phyloP scores from a whole-genome alignment of 2,329 filamentous ascomycete species.

The Scedosporium boydii region DNA sequence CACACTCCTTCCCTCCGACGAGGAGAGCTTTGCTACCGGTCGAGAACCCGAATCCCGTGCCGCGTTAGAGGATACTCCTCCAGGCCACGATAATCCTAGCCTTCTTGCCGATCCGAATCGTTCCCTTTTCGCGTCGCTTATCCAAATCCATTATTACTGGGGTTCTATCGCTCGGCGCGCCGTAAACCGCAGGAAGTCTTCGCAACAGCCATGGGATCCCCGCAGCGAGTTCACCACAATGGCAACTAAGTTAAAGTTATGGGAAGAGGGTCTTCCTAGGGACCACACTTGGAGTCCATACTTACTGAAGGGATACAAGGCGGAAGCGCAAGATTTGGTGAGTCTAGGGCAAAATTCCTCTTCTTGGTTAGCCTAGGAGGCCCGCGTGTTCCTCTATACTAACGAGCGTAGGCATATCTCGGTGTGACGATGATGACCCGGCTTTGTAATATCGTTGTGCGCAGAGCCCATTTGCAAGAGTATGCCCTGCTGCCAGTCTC shows the following conservation, averaged over 20 bases:
- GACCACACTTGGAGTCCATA: constrained; percentile 37
- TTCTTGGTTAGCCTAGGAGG: neutral
- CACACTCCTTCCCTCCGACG: constrained; percentile 41
- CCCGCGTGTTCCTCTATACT: constrained; percentile 3
- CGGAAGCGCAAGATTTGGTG: constrained; percentile 39
- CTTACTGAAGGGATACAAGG: constrained; percentile 34
- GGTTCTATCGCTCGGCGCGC: constrained; percentile 39
- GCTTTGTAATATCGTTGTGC: constrained; percentile 46
- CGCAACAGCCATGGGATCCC: constrained; percentile 32
- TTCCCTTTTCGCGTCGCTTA: constrained; percentile 45
- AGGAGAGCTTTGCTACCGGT: constrained; percentile 40
- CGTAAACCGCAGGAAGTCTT: constrained; percentile 31
- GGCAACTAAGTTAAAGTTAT: constrained; percentile 31
- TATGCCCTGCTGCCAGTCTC: constrained; percentile 18
- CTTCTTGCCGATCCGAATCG: constrained; percentile 32
- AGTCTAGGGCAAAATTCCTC: constrained; percentile 8
- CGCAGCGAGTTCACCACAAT: constrained; percentile 38
- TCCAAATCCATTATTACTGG: constrained; percentile 47
- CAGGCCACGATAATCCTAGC: constrained; percentile 34
- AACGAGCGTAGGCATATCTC: constrained; percentile 35
- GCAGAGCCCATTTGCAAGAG: constrained; percentile 44
- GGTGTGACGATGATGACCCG: constrained; percentile 45
- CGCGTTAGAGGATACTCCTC: constrained; percentile 42
- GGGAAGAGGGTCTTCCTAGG: constrained; percentile 37
- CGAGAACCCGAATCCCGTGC: constrained; percentile 38